Base-by-base conservation (phyloP, 805 yeast species). In the Pichia eremophila region DNA sequence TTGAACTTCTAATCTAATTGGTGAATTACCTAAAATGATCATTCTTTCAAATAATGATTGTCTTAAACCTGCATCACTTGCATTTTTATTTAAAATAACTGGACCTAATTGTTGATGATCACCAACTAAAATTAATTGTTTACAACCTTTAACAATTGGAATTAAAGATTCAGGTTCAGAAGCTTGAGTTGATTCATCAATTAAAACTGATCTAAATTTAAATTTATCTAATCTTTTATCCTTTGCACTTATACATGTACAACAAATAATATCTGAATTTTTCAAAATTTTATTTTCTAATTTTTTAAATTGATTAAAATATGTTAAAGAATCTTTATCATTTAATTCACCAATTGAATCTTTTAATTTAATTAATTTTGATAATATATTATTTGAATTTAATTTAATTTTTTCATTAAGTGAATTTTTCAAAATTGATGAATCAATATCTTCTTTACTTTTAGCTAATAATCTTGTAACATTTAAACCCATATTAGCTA, bases 101-200 rank as follows among this genome's bases (percentile, higher is more conserved):
- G 98, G 97, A 2, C 97, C 96, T 54, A 90, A 71, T 69, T 90
- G 98, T 67, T 88, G 91, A 66, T 91, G 97, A 64, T 90, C 98
- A 59, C 98, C 98, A 39, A 67, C 96, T 34, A 90, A 68, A 41
- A 90, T 78, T 8, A 89, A 87, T 61, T 90, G 96, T 60, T 83
- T 84, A 41, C 95, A 89, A 27, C 96, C 96, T 55, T 82, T 84
- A 2, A 84, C 88, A 37, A 90, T 77, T 12, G 98, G 96, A 54
- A 90, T 87, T 57, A 90, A 72, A 57, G 85, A 79, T 63, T 89
- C 96, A 1, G 96, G 96, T 63, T 90, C 98, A 0, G 91, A 77
- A 2, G 96, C 91, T 67, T 91, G 97, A 0, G 97, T 88, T 58
- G 88, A 81, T 68, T 90, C 98, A 66, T 90, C 98, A 50, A 90